Evolutionary conservation across 2,329 filamentous ascomycete genomes (phyloP).

Genomic region (Fusarium compactum): DNA sequence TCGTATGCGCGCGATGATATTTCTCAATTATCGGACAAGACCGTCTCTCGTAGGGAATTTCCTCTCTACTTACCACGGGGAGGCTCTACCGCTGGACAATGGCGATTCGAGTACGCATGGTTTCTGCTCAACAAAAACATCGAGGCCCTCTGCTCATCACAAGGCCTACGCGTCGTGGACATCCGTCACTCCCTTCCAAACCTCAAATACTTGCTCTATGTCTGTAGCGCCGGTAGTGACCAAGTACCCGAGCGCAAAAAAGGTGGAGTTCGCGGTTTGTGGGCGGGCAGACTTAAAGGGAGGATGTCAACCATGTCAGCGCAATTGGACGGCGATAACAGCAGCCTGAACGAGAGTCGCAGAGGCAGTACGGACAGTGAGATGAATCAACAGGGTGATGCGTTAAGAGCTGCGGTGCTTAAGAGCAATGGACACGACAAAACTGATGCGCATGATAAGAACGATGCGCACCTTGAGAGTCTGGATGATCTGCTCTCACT

Average conservation of each 20-base stretch:
- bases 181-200: conserved; percentile 94
- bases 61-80: conserved; percentile 78
- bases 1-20: conserved; percentile 83
- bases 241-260: conserved; percentile 71
- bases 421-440: conserved; percentile 42
- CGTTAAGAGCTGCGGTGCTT: conserved; percentile 54
- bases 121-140: conserved; percentile 98
- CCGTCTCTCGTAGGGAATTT: conserved; percentile 73
- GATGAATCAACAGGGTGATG: conserved; percentile 56
- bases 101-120: conserved; percentile 95
- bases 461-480: conserved; percentile 28
- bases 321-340: conserved; percentile 53
- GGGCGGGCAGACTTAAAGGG: conserved; percentile 61
- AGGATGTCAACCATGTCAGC: conserved; percentile 49
- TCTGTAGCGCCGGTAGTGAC: conserved; percentile 82
- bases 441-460: conserved; percentile 39
- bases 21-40: conserved; percentile 63
- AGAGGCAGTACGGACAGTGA: conserved; percentile 61
- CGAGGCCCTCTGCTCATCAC: conserved; percentile 73
- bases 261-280: conserved; percentile 70
- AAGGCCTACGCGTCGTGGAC: conserved; percentile 85
- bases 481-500: conserved; percentile 49
- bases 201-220: conserved; percentile 90
- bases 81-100: conserved; percentile 76
- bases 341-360: conserved; percentile 55